Conservation (phyloP, 495 filamentous ascomycete genomes). For the Talaromyces borbonicus region DNA sequence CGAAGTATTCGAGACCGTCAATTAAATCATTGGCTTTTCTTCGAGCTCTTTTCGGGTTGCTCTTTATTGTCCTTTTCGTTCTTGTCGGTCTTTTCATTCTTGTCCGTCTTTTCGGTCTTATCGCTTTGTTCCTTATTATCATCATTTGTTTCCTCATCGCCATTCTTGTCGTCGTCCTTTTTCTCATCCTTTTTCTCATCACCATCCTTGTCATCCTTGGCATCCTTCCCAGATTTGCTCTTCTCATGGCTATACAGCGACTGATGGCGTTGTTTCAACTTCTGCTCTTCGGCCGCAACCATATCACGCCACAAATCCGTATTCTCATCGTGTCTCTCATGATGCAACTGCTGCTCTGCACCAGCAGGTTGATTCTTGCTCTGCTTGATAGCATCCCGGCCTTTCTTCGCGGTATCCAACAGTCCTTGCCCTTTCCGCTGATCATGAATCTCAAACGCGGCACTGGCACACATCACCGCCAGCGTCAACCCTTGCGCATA, state of each 20-base stretch:
- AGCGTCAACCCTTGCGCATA: slow-evolving; percentile 96
- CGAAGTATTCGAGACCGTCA: no score
- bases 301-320: slow-evolving; percentile 89
- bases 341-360: slow-evolving; percentile 13
- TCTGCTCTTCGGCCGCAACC: slow-evolving; percentile 67
- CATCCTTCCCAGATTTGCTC: slow-evolving; percentile 11
- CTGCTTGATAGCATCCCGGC: slow-evolving; percentile 62
- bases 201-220: slow-evolving; percentile 12
- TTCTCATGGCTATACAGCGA: slow-evolving; percentile 25
- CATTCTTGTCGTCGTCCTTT: slow-evolving; percentile 12
- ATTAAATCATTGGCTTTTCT: no score
- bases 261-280: slow-evolving; percentile 48
- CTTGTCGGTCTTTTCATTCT: slow-evolving; percentile 12
- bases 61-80: slow-evolving; percentile 1
- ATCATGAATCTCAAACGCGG: slow-evolving; percentile 83
- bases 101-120: slow-evolving; percentile 9
- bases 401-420: slow-evolving; percentile 40
- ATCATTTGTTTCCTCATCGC: slow-evolving; percentile 10
- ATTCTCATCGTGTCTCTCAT: slow-evolving; percentile 50
- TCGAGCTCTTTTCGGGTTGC: neutral
- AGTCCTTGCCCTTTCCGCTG: slow-evolving; percentile 60
- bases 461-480: slow-evolving; percentile 76
- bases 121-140: slow-evolving; percentile 6
- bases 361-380: slow-evolving; percentile 52
- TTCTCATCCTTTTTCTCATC: slow-evolving; percentile 10